A percentile compares a stretch with the other conserved stretches of the same genome.
phyloP scores from a whole-genome alignment of 176 grass and related monocot genomes.

The Eleusine coracana region DNA sequence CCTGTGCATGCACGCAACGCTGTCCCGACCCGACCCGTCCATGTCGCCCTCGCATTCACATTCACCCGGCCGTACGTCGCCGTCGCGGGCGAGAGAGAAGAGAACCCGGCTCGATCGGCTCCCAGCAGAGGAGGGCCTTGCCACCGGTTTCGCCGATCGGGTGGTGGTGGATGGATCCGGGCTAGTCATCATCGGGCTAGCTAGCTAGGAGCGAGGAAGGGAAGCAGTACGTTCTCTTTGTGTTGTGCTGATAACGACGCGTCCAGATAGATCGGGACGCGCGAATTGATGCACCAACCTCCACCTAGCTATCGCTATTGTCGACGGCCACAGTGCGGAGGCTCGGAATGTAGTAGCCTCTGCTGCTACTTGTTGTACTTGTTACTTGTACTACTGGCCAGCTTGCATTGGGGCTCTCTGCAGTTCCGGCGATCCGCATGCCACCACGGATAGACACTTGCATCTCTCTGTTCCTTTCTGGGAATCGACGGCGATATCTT shows the following conservation, averaged over 20 bases:
- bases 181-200: neutral
- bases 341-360: slow-evolving; percentile 4
- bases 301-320: neutral
- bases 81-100: neutral
- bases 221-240: neutral
- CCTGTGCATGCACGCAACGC: slow-evolving; percentile 43
- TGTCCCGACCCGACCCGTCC: neutral
- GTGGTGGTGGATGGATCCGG: neutral
- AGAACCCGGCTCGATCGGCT: neutral
- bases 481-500: neutral
- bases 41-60: slow-evolving; percentile 21
- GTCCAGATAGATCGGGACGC: too few species aligned
- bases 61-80: slow-evolving; percentile 28
- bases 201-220: neutral
- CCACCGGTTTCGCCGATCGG: slow-evolving; percentile 28
- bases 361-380: too few species aligned
- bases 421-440: neutral
- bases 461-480: neutral
- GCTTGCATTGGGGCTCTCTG: neutral
- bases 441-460: neutral
- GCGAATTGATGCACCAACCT: slow-evolving; percentile 46
- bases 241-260: neutral
- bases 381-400: neutral
- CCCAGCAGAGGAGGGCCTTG: neutral
- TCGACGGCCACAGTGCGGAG: slow-evolving; percentile 3